Evolutionary conservation across 768 basidiomycete genomes (phyloP).

Genomic region (Termitomyces sp.): DNA sequence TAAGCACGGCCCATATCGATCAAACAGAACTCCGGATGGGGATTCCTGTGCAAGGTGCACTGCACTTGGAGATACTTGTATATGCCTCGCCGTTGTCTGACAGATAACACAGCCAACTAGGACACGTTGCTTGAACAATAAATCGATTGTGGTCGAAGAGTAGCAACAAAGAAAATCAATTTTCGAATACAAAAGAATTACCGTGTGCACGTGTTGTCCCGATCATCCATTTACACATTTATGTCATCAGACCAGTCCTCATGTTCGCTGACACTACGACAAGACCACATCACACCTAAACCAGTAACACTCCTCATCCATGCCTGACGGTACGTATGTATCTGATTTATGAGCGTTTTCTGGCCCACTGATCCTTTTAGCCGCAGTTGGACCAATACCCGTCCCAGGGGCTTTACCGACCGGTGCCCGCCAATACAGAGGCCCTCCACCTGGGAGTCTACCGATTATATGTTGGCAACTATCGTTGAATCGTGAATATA

Average conservation of each 20-base stretch:
- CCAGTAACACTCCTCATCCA: neutral
- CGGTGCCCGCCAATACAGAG: slow-evolving; percentile 6
- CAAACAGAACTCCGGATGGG: neutral
- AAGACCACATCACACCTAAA: neutral
- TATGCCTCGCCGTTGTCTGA: too few relatives aligned
- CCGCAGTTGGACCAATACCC: slow-evolving; percentile 2
- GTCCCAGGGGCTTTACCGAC: neutral
- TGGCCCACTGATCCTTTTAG: neutral
- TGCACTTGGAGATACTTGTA: neutral
- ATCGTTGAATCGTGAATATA: slow-evolving; percentile 69
- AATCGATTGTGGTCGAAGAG: neutral
- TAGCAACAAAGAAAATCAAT: neutral
- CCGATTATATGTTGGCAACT: slow-evolving; percentile 81
- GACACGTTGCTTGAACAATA: neutral
- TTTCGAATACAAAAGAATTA: neutral
- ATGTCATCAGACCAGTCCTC: neutral
- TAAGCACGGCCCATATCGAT: neutral
- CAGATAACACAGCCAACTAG: neutral
- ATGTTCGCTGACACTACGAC: neutral
- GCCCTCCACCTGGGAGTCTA: slow-evolving; percentile 8
- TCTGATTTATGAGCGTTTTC: neutral
- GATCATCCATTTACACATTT: neutral
- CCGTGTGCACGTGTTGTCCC: neutral
- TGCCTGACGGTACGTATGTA: slow-evolving; percentile 6
- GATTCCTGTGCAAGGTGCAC: too few relatives aligned